Evolutionary conservation across 2,329 filamentous ascomycete species (phyloP).

Genomic region (Fusarium sp.): DNA sequence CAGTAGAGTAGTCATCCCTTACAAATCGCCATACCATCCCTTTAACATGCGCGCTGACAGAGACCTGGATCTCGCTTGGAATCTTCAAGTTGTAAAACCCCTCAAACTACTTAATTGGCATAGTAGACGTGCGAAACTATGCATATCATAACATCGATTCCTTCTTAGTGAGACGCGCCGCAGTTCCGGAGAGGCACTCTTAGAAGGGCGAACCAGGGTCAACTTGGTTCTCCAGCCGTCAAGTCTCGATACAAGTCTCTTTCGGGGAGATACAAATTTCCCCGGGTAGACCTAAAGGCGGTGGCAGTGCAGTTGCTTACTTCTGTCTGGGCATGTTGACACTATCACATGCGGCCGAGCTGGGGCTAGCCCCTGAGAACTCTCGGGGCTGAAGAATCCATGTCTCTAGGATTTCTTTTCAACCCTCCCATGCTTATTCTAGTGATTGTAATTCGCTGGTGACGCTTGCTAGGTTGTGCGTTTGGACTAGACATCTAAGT

Average conservation of each 20-base stretch:
- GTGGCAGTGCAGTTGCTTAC: not conserved
- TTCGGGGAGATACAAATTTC: not conserved
- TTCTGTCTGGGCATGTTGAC: not conserved
- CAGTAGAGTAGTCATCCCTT: not conserved
- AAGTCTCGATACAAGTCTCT: not conserved
- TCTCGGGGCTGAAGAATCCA: not conserved
- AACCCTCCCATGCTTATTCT: not conserved
- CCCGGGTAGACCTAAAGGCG: not conserved
- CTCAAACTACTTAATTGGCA: not conserved
- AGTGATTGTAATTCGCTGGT: not conserved
- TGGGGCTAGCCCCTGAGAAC: not conserved
- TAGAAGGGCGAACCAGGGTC: not conserved
- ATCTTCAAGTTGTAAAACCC: not conserved
- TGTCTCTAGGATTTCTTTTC: not conserved
- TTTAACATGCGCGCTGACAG: not conserved
- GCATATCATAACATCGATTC: not conserved
- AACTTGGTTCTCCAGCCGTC: not conserved
- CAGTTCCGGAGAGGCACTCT: not conserved
- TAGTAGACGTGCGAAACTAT: not conserved
- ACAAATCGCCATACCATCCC: not conserved
- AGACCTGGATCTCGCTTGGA: not conserved
- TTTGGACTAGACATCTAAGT: not conserved
- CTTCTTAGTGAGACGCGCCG: not conserved
- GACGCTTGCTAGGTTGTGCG: not conserved
- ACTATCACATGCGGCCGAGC: not conserved